Evolutionary conservation across 2,329 filamentous ascomycete species (phyloP), one percentile per base, ranked within the genome.

Genomic region (Clonostachys rosea): DNA sequence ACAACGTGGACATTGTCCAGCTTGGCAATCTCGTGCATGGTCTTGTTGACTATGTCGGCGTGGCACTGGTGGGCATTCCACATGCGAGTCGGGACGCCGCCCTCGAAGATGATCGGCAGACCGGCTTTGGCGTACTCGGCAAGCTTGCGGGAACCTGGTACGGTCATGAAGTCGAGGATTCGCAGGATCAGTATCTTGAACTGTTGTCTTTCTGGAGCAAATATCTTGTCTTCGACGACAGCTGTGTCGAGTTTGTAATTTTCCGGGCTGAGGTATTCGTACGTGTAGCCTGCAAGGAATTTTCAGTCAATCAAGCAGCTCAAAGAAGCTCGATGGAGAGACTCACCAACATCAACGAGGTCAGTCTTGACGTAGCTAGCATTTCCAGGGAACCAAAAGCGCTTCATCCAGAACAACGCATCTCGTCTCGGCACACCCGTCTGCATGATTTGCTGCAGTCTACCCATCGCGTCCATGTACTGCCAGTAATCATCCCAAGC

Each of bases 41-140:
- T 24, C 24, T 24, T 24, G 6, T 24, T 24, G 24, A 24, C 24
- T 24, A 24, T 24, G 7, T 24, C 24, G 24, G 24, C 24, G 24
- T 24, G 24, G 24, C 24, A 24, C 24, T 24, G 24, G 8, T 24
- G 24, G 24, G 24, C 24, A 24, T 24, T 24, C 24, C 24, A 24
- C 24, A 24, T 24, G 24, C 24, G 24, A 24, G 24, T 39, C 14
- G 36, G 36, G 36, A 39, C 16, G 14, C 14, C 36, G 13, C 51
- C 48, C 5, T 35, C 56, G 42, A 75, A 60, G 14, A 75, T 60
- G 5, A 76, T 59, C 0, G 70, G 71, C 2, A 76, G 57, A 0
- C 72, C 71, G 4, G 52, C 53, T 2, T 59, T 46, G 1, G 70
- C 67, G 44, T 61, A 67, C 4, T 62, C 52, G 5, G 57, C 48